Base-by-base conservation (phyloP, 306 rosid genomes). In the Crotalaria pallida region DNA sequence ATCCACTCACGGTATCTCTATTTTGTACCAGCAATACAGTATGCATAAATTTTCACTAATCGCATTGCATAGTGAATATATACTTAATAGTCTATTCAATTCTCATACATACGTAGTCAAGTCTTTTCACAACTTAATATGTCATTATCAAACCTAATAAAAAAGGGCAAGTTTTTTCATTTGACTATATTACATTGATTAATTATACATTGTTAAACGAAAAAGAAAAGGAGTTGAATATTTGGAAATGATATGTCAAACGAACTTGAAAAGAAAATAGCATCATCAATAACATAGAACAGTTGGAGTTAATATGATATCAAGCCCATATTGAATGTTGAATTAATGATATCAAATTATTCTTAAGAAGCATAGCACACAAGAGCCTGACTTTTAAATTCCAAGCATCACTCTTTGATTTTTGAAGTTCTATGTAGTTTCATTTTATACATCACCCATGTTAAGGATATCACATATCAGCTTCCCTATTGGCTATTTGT, bases 21-120 rank as follows among this genome's bases (percentile, higher is more conserved):
- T 41, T 40, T 51, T 73, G 33, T 52, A 3, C 16, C 71, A 63
- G 57, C 47, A 63, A 63, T 40, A 38, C 27, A 61, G 62, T 48
- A 50, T 61, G 11, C 45, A 58, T 24, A 15, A 12, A 50, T 3
- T 24, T 1, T 1, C 27, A 24, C 2, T 24, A 24, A 24, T 24
- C 3, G 27, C 27, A 24, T 24, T 24, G 27, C 27, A 24, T 24
- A 24, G 27, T 24, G 27, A 24, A 24, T n/a, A n/a, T n/a, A n/a
- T n/a, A n/a, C n/a, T n/a, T n/a, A n/a, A n/a, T 24, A 24, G 27
- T 3, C 27, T 24, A 1, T 24, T 3, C 27, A 1, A 24, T n/a
- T n/a, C 3, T 1, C 27, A 24, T 1, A 24, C 3, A 1, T 3
- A 24, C 3, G 3, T 24, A 1, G 27, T 24, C 27, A 1, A 1